Conservation (phyloP, 192 early-diverging fungal species). For the Coemansia reversa region DNA sequence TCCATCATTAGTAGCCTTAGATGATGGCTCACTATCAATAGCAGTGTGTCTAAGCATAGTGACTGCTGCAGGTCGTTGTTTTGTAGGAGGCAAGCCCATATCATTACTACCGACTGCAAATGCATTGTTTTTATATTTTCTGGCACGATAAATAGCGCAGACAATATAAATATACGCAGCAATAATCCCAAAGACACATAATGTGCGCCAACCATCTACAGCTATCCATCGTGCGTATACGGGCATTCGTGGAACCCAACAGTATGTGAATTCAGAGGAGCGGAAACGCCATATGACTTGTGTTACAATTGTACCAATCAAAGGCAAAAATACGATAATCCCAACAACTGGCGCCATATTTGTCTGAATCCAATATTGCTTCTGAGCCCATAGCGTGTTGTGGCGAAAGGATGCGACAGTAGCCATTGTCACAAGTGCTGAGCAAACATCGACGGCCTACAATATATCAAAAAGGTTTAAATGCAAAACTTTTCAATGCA, state of each 20-base stretch:
- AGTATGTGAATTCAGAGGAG: constrained; percentile 44
- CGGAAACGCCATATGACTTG: constrained; percentile 50
- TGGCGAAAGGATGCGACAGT: constrained; percentile 24
- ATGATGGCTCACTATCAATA: constrained; percentile 25
- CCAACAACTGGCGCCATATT: constrained; percentile 41
- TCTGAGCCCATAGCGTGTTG: constrained; percentile 16
- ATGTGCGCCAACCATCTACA: constrained; percentile 37
- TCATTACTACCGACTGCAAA: neutral
- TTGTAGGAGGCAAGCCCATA: neutral
- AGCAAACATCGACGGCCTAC: constrained; percentile 33
- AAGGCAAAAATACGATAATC: constrained; percentile 29
- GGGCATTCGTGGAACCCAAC: constrained; percentile 50
- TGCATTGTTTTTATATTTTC: neutral
- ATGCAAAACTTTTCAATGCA: neutral
- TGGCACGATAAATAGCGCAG: neutral
- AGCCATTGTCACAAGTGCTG: constrained; percentile 25
- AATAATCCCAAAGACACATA: constrained; percentile 18
- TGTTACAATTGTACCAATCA: constrained; percentile 22
- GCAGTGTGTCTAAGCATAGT: constrained; percentile 10
- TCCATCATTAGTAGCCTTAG: neutral
- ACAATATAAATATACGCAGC: constrained; percentile 14
- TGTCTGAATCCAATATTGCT: constrained; percentile 43
- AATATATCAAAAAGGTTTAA: neutral
- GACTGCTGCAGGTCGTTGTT: neutral
- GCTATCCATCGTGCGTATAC: constrained; percentile 52